Percentiles rank a stretch among this genome's conserved stretches.
Evolutionary conservation across 257 asterid genomes (phyloP).

Genomic region (Scutellaria baicalensis): DNA sequence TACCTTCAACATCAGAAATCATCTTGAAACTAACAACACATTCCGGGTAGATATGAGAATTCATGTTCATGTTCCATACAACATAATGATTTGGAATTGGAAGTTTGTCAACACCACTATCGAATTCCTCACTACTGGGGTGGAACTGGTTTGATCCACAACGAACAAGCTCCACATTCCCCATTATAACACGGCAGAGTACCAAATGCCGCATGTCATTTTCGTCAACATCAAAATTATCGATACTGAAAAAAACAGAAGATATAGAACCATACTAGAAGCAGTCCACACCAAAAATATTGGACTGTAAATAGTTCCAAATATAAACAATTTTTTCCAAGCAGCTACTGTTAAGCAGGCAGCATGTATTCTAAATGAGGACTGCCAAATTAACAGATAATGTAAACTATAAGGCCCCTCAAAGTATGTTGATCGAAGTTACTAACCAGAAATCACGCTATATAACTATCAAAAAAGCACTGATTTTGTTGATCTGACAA

Average conservation of each 20-base stretch:
- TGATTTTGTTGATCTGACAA: not conserved
- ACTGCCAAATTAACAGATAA: not conserved
- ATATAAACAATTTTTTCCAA: not conserved
- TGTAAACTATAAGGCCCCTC: not conserved
- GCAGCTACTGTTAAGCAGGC: not conserved
- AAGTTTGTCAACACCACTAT: conserved; percentile 83
- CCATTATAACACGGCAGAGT: conserved; percentile 46
- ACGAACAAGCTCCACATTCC: conserved; percentile 62
- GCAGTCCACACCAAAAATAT: conserved; percentile 7
- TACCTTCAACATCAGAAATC: conserved; percentile 49
- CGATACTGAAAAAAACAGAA: conserved; percentile 46
- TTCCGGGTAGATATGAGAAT: conserved; percentile 82
- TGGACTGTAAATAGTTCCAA: not conserved
- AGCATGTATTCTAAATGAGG: not conserved
- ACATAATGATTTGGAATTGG: conserved; percentile 58
- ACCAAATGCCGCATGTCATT: conserved; percentile 62
- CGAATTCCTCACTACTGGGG: conserved; percentile 84
- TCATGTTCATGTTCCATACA: conserved; percentile 82
- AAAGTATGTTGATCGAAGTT: not conserved
- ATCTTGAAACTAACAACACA: conserved; percentile 74
- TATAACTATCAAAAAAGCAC: not conserved
- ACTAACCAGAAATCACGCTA: not conserved
- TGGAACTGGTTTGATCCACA: conserved; percentile 76
- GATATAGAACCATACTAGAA: conserved; percentile 12
- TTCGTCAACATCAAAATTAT: conserved; percentile 78